These are phyloP conservation scores for Wallacemonas sp. DNA, from an alignment of 208 protist genomes.

Conservation along the genomic window DNA sequence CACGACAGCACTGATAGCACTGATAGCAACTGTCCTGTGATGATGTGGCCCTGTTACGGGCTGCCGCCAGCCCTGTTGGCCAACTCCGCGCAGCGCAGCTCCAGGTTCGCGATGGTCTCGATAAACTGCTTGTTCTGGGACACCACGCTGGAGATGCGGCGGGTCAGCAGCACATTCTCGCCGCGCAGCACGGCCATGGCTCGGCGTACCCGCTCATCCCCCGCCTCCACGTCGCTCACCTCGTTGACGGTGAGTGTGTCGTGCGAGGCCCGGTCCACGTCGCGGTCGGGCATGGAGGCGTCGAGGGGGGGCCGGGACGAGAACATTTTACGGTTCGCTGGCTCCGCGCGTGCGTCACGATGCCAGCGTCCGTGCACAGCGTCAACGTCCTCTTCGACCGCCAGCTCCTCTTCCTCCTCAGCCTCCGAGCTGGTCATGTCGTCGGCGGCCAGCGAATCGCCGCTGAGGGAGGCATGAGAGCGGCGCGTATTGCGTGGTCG, in stretches of 20 bases:
- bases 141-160: conserved; percentile 26
- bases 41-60: background rate
- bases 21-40: too few relatives aligned
- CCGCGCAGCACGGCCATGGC: conserved; percentile 23
- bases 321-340: conserved; percentile 3
- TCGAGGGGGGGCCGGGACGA: background rate
- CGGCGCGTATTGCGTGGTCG: background rate
- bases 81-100: conserved; percentile 14
- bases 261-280: background rate
- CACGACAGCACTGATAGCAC: too few relatives aligned
- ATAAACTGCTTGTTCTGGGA: conserved; percentile 29
- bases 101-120: conserved; percentile 28
- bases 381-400: too few relatives aligned
- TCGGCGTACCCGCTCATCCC: conserved; percentile 5
- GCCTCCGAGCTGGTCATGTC: background rate
- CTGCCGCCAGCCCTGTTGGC: conserved; percentile 1
- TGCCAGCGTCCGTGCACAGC: background rate
- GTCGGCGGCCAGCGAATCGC: background rate
- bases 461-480: background rate
- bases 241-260: conserved; percentile 7
- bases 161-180: conserved; percentile 36
- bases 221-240: conserved; percentile 2
- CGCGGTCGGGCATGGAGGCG: background rate
- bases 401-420: too few relatives aligned
- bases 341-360: too few relatives aligned